Evolutionary conservation across 176 grass and related monocot genomes (phyloP).

Genomic region (Eragrostis curvula): DNA sequence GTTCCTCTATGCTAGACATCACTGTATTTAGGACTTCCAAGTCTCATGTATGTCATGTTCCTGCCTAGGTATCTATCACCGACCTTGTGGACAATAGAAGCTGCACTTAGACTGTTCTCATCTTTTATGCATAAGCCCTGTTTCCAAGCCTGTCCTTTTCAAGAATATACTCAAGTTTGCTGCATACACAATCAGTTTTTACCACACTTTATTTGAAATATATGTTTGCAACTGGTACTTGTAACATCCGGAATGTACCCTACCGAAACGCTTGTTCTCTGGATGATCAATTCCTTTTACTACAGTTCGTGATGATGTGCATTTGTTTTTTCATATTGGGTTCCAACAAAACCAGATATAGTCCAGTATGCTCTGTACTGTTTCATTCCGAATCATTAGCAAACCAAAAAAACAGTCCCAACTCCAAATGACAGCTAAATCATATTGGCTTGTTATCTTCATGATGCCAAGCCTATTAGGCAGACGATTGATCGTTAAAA

Average conservation of each 20-base stretch:
- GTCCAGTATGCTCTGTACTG: conserved; percentile 3
- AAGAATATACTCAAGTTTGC: background rate
- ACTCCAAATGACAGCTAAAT: background rate
- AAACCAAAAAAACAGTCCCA: conserved; percentile 6
- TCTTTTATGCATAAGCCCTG: background rate
- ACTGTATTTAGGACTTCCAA: background rate
- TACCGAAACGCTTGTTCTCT: background rate
- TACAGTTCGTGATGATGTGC: conserved; percentile 2
- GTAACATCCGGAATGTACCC: background rate
- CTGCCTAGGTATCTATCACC: background rate
- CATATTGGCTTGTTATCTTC: background rate
- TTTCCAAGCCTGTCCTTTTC: background rate
- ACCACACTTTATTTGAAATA: background rate
- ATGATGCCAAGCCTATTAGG: background rate
- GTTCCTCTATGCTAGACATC: background rate
- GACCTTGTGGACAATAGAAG: background rate
- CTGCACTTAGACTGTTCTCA: background rate
- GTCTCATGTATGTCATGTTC: conserved; percentile 3
- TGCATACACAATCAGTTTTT: background rate
- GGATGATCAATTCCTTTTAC: background rate
- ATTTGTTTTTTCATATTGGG: background rate
- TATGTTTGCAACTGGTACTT: background rate
- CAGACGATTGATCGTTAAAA: background rate
- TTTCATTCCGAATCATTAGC: conserved; percentile 9
- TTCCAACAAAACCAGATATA: background rate